These are phyloP conservation scores for Haplosporangium sp. DNA, from an alignment of 371 early-diverging fungal species.

Conservation along the genomic window DNA sequence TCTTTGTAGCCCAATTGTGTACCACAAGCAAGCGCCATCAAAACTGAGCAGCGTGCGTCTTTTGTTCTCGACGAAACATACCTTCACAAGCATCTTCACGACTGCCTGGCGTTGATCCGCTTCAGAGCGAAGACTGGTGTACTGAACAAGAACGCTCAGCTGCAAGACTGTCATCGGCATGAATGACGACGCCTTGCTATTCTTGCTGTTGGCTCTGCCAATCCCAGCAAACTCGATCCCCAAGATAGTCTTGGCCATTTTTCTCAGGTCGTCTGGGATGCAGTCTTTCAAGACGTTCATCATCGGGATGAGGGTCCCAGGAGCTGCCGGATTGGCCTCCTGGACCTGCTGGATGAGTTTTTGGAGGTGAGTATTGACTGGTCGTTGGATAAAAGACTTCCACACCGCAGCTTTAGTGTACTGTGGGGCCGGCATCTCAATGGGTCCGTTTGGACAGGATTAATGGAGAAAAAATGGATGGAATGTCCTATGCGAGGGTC, in stretches of 20 bases:
- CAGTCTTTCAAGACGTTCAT: conserved; percentile 8
- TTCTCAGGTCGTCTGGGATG: not conserved
- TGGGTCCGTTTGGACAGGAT: not conserved
- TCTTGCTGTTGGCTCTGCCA: not conserved
- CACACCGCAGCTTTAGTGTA: conserved; percentile 5
- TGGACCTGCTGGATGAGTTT: conserved; percentile 5
- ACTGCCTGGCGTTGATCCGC: not conserved
- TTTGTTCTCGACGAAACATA: not conserved
- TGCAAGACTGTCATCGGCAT: conserved; percentile 9
- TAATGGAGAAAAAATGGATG: not conserved
- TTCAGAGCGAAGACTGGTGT: not conserved
- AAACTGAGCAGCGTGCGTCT: not conserved
- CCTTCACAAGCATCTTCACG: conserved; percentile 17
- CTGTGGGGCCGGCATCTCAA: not conserved
- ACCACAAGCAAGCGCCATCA: too few species aligned
- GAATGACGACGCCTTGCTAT: not conserved
- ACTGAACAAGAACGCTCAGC: conserved; percentile 7
- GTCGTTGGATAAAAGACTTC: conserved; percentile 16
- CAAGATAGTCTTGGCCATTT: not conserved
- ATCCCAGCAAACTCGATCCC: conserved; percentile 7
- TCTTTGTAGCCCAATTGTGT: too few species aligned
- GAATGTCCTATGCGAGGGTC: not conserved
- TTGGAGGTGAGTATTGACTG: conserved; percentile 6
- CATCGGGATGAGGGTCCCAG: not conserved
- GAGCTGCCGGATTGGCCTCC: not conserved